Evolutionary conservation across 495 filamentous ascomycete genomes (phyloP).

Genomic region (Hypoxylon lienhwacheense): DNA sequence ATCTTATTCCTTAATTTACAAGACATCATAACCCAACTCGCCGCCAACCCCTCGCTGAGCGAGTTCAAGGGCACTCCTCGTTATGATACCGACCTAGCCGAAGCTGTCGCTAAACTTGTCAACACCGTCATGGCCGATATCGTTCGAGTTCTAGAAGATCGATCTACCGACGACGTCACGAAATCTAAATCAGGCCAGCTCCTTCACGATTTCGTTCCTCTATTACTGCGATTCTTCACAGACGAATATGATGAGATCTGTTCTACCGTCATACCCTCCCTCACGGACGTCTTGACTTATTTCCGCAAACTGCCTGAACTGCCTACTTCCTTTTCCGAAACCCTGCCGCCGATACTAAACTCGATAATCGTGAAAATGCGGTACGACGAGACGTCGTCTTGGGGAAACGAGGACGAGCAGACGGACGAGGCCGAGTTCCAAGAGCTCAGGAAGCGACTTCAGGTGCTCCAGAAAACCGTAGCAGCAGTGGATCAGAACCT

Average conservation of each 20-base stretch:
- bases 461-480: conserved; percentile 86
- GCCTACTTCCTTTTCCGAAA: conserved; percentile 67
- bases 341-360: conserved; percentile 83
- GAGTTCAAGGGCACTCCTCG: conserved; percentile 74
- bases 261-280: conserved; percentile 86
- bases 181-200: conserved; percentile 69
- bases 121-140: conserved; percentile 87
- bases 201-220: conserved; percentile 77
- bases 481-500: conserved; percentile 81
- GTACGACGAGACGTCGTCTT: conserved; percentile 90
- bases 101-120: conserved; percentile 92
- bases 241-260: conserved; percentile 98
- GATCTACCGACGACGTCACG: conserved; percentile 54
- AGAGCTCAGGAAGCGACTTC: conserved; percentile 84
- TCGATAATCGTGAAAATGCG: conserved; percentile 94
- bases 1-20: conserved; percentile 85
- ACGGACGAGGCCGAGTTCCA: conserved; percentile 99
- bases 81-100: conserved; percentile 93
- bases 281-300: conserved; percentile 86
- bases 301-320: conserved; percentile 75
- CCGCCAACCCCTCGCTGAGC: conserved; percentile 74
- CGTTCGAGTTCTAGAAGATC: conserved; percentile 69
- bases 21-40: conserved; percentile 77
- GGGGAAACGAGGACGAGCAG: conserved; percentile 92
- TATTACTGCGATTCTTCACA: conserved; percentile 87